These are phyloP conservation scores for Gaultheria prostrata DNA, from an alignment of 148 eudicot genomes.

Conservation along the genomic window DNA sequence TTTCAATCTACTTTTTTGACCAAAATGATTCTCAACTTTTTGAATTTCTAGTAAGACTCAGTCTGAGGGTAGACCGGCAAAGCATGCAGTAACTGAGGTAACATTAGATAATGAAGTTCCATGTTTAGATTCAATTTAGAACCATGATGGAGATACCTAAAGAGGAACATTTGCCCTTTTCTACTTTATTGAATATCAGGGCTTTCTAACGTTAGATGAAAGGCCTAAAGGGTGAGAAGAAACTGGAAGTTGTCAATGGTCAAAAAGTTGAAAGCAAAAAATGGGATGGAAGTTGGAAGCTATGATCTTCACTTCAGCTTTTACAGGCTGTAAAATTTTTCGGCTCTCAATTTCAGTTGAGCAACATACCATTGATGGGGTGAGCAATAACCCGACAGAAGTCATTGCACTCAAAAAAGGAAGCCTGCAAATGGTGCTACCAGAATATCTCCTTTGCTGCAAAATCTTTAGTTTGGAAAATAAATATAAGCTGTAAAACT, in stretches of 20 bases:
- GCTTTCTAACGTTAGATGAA: neutral
- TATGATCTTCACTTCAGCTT: neutral
- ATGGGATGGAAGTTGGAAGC: slow-evolving; percentile 6
- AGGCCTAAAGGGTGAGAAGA: neutral
- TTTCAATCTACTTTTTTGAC: neutral
- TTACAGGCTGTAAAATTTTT: slow-evolving; percentile 2
- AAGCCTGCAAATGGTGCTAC: neutral
- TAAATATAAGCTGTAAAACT: neutral
- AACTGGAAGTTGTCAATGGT: neutral
- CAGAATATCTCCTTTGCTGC: neutral
- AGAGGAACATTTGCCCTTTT: neutral
- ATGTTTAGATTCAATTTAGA: neutral
- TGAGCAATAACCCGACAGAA: neutral
- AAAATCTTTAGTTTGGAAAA: neutral
- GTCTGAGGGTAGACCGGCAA: neutral
- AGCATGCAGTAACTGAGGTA: slow-evolving; percentile 1
- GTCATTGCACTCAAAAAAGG: neutral
- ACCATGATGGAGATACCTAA: slow-evolving; percentile 8
- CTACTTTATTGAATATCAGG: slow-evolving; percentile 4
- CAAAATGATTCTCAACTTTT: neutral
- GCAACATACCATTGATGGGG: neutral
- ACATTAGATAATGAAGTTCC: neutral
- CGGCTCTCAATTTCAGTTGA: neutral
- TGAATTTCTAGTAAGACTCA: neutral
- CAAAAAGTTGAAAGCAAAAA: neutral